Evolutionary conservation across 2,329 filamentous ascomycete species (phyloP).

Genomic region (Aspergillus sp.): DNA sequence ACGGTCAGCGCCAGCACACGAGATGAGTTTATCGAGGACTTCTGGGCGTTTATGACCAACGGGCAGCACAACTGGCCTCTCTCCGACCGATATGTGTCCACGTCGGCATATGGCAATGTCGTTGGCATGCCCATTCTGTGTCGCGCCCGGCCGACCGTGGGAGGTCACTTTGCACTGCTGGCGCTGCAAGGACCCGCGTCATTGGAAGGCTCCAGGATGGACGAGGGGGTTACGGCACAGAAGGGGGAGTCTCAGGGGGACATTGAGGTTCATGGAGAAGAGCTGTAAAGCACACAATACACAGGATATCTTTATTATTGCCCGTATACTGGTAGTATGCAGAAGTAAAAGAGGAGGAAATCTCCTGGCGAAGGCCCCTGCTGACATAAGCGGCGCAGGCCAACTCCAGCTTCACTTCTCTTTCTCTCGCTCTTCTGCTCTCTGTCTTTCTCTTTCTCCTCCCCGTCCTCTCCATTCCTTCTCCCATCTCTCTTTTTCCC

Average conservation of each 20-base stretch:
- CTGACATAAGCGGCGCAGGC: too few species aligned
- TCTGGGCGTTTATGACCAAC: constrained; percentile 36
- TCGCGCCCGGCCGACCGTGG: constrained; percentile 34
- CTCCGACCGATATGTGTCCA: constrained; percentile 34
- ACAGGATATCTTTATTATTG: not conserved
- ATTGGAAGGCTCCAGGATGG: constrained; percentile 8
- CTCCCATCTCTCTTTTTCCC: constrained; percentile 3
- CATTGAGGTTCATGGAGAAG: not conserved
- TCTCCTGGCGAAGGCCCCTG: not conserved
- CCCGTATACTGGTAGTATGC: not conserved
- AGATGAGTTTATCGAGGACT: constrained; percentile 29
- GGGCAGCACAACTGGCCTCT: constrained; percentile 37
- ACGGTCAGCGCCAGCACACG: constrained; percentile 21
- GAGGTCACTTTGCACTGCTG: constrained; percentile 35
- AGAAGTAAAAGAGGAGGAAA: not conserved
- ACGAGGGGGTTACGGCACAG: not conserved
- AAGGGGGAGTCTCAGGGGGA: not conserved
- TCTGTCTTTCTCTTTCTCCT: constrained; percentile 9
- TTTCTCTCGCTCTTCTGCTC: constrained; percentile 10
- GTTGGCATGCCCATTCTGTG: constrained; percentile 26
- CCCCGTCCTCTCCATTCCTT: constrained; percentile 7
- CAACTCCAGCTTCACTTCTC: constrained; percentile 8
- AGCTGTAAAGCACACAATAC: not conserved
- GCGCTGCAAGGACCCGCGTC: constrained; percentile 25
- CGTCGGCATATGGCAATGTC: constrained; percentile 19